Evolutionary conservation across 768 basidiomycete genomes (phyloP).

Genomic region (Macrolepiota albuminosa): DNA sequence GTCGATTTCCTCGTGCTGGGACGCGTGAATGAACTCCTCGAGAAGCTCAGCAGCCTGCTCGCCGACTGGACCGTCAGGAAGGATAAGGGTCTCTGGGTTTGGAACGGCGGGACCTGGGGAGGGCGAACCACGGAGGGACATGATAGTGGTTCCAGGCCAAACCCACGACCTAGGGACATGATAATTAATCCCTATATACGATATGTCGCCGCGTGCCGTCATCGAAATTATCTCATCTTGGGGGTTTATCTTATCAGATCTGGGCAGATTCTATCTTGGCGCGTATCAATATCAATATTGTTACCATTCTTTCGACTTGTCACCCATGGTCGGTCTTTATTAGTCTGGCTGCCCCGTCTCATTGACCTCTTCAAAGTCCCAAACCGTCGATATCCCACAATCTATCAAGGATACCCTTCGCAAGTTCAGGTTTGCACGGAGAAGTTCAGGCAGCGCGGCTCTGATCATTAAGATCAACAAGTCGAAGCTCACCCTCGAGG

Average conservation of each 20-base stretch:
- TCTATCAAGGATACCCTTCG: slow-evolving; percentile 72
- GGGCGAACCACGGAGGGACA: slow-evolving; percentile 9
- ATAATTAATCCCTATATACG: neutral
- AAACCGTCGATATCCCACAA: slow-evolving; percentile 84
- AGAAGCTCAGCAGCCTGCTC: slow-evolving; percentile 44
- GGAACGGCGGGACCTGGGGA: slow-evolving; percentile 20
- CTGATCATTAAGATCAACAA: slow-evolving; percentile 92
- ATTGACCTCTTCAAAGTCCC: slow-evolving; percentile 36
- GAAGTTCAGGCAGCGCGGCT: slow-evolving; percentile 69
- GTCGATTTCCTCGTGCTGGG: slow-evolving; percentile 26
- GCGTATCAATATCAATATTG: neutral
- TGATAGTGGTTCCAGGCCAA: slow-evolving; percentile 4
- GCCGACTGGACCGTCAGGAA: slow-evolving; percentile 41
- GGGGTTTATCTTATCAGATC: slow-evolving; percentile 16
- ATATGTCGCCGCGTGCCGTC: slow-evolving; percentile 2
- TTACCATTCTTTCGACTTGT: neutral
- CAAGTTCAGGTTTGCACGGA: slow-evolving; percentile 75
- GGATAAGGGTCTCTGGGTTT: slow-evolving; percentile 31
- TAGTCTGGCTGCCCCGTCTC: neutral
- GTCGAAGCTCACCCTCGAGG: slow-evolving; percentile 72
- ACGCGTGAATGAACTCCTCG: slow-evolving; percentile 39
- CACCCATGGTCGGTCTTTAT: slow-evolving; percentile 28
- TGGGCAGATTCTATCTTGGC: slow-evolving; percentile 14
- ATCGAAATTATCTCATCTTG: neutral
- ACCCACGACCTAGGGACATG: slow-evolving; percentile 1